phyloP scores from a whole-genome alignment of 352 stramenopile species.

The Phytopythium oedochilum region DNA sequence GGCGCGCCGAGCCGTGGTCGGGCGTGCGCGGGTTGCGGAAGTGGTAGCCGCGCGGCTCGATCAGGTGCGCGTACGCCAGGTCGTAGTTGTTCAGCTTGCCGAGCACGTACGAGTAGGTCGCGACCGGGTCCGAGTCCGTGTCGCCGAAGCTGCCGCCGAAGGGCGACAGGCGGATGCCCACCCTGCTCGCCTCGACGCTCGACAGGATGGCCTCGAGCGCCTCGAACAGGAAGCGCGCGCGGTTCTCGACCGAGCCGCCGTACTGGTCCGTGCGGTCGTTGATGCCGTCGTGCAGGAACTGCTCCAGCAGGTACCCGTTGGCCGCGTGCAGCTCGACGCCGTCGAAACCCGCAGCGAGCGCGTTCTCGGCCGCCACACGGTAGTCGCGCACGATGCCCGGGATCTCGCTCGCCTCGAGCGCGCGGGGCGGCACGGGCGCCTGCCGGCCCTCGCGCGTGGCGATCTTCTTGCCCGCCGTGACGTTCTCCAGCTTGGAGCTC shows the following conservation, averaged over 20 bases:
- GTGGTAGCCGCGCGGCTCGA: constrained; percentile 52
- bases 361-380: constrained; percentile 44
- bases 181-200: constrained; percentile 20
- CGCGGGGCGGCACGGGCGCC: constrained; percentile 43
- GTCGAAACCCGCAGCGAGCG: constrained; percentile 71
- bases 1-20: constrained; percentile 29
- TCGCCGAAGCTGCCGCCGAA: constrained; percentile 46
- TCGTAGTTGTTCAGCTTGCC: constrained; percentile 53
- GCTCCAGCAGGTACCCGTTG: constrained; percentile 92
- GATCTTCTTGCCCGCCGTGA: constrained; percentile 29
- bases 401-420: constrained; percentile 75
- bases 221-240: constrained; percentile 72
- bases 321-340: constrained; percentile 87
- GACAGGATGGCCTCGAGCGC: constrained; percentile 54
- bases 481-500: constrained; percentile 32
- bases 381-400: constrained; percentile 67
- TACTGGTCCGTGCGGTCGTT: constrained; percentile 89
- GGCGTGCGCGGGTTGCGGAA: constrained; percentile 26
- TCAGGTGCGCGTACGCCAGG: constrained; percentile 53
- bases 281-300: constrained; percentile 80
- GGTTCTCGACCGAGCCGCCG: constrained; percentile 83
- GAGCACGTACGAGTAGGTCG: constrained; percentile 47
- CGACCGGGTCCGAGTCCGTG: constrained; percentile 35
- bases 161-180: constrained; percentile 44
- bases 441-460: constrained; percentile 35